phyloP scores from a whole-genome alignment of 2,329 filamentous ascomycete species.

The Anisogramma anomala region DNA sequence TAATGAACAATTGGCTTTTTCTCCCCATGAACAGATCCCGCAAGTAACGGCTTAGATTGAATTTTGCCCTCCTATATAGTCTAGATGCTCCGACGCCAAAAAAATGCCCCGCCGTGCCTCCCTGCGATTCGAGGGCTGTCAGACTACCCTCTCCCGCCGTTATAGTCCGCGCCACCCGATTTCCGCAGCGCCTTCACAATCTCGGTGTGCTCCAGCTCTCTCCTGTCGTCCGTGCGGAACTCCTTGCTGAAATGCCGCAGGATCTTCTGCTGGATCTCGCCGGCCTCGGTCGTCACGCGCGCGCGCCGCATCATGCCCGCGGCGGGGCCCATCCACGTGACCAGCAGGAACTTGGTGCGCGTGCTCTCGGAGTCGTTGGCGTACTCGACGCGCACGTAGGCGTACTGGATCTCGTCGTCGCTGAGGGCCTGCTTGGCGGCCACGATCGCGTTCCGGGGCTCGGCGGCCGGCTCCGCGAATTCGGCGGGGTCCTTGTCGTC shows the following conservation, averaged over 20 bases:
- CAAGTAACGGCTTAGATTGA: not conserved
- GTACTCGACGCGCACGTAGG: slow-evolving; percentile 55
- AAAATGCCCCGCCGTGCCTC: not conserved
- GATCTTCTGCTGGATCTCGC: slow-evolving; percentile 46
- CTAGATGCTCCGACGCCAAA: not conserved
- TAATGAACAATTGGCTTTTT: not conserved
- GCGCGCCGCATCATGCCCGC: slow-evolving; percentile 61
- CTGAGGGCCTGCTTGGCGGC: slow-evolving; percentile 42
- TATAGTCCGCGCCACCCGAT: slow-evolving; percentile 61
- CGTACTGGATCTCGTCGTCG: slow-evolving; percentile 52
- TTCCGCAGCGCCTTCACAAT: slow-evolving; percentile 51
- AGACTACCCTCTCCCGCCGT: slow-evolving; percentile 45
- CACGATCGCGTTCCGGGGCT: slow-evolving; percentile 52
- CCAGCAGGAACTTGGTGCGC: slow-evolving; percentile 55
- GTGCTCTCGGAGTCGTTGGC: slow-evolving; percentile 60
- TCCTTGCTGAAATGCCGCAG: slow-evolving; percentile 55
- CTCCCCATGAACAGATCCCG: not conserved
- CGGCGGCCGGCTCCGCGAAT: too few relatives aligned
- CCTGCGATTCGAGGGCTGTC: not conserved
- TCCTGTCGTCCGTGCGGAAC: slow-evolving; percentile 48
- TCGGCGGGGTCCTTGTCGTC: slow-evolving; percentile 51
- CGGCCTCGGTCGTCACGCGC: slow-evolving; percentile 55
- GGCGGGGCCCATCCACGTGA: slow-evolving; percentile 56
- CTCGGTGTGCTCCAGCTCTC: slow-evolving; percentile 49
- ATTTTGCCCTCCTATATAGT: not conserved